These are phyloP conservation scores for Pulveroboletus ravenelii DNA, from an alignment of 768 basidiomycete species.

Conservation along the genomic window DNA sequence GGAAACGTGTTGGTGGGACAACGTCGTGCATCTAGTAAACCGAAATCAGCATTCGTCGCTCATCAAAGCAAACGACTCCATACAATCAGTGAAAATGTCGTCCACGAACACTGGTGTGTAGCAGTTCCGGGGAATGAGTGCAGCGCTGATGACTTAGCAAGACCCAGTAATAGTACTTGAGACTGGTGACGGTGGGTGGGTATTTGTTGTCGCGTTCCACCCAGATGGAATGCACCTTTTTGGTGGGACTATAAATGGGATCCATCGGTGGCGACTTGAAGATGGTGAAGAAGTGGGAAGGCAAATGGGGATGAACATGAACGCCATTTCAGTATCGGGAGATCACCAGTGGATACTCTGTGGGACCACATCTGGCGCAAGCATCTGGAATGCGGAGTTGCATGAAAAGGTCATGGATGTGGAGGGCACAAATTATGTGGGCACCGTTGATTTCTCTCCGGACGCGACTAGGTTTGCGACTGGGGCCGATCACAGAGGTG, in stretches of 20 bases:
- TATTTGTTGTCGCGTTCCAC: not conserved
- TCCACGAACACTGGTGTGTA: not conserved
- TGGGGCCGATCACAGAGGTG: fast-evolving
- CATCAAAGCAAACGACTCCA: no score
- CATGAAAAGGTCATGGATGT: not conserved
- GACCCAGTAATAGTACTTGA: not conserved
- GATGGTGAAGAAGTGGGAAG: not conserved
- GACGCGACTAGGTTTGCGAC: not conserved
- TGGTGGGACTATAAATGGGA: not conserved
- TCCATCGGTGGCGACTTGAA: not conserved
- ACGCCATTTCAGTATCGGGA: not conserved
- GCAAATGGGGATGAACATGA: not conserved
- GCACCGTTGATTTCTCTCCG: not conserved
- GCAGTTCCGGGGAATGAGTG: not conserved
- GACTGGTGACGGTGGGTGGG: fast-evolving
- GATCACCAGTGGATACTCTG: not conserved
- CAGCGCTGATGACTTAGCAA: not conserved
- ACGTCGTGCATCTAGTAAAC: no score
- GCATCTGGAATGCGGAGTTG: not conserved
- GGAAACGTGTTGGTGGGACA: no score
- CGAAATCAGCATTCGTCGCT: no score
- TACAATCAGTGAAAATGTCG: not conserved
- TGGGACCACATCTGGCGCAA: not conserved
- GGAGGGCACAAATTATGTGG: fast-evolving
- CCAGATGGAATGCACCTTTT: not conserved